Base-by-base conservation (phyloP, 768 basidiomycete genomes). In the Tricholoma matsutake region DNA sequence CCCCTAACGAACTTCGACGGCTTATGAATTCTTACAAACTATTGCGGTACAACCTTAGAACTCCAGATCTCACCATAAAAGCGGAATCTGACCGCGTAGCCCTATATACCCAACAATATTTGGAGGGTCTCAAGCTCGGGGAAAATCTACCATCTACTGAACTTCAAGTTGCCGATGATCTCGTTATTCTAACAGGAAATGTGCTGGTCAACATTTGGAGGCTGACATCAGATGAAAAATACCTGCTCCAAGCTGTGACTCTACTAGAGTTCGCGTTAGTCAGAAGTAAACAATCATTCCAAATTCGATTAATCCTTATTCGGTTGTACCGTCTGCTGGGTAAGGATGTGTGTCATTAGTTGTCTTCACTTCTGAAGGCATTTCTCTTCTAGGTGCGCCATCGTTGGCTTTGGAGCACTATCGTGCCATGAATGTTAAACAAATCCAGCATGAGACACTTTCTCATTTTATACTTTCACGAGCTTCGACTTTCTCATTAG, bases 401-500 rank as follows among this genome's bases (percentile, higher is more conserved):
- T 82, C 85, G 4, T 73, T 85, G 43, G 87, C 91, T 3, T 64
- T 94, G 63, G 87, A 92, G 57, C 92, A 95, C 68, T 96, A 93
- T 70, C 85, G 86, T 29, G 75, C 78, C 22, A 80, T 96, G 77
- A 85, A 87, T 62, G 78, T 92, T 63, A 94, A 94, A 71, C 89
- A 92, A 67, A 83, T 96, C 22, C 94, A 96, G 70, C 83, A 89
- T 60, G 95, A 97, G 68, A 96, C 95, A 0, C 78, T 97, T 7
- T 92, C 92, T 1, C 92, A 96, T 69, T 83, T 92, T 58, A 73
- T 94, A 56, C 81, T 94, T 43, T 85, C 90, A 18, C 84, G 94
- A 20, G 83, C 88, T 10, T 84, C 87, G 20, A 90, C 86, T 0
- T 96, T 93, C 77, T 92, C 91, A 2, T 75, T 89, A 39, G 87